phyloP scores from a whole-genome alignment of 2,329 filamentous ascomycete species.

The Fusarium albosuccineum region DNA sequence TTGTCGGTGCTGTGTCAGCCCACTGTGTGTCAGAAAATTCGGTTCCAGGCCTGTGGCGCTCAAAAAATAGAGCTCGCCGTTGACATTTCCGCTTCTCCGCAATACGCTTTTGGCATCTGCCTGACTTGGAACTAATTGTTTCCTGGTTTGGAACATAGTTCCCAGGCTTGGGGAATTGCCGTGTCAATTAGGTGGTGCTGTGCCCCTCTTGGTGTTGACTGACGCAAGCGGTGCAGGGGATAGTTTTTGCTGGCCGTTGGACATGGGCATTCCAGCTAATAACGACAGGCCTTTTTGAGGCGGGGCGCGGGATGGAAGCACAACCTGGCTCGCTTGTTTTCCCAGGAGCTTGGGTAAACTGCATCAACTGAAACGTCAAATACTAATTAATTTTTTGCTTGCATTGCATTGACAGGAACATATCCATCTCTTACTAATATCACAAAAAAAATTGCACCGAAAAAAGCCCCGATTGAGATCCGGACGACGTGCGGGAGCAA shows the following conservation, averaged over 20 bases:
- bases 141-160: neutral
- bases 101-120: neutral
- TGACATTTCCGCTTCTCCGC: slow-evolving; percentile 47
- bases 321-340: slow-evolving; percentile 17
- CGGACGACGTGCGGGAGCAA: neutral
- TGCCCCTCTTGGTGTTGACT: neutral
- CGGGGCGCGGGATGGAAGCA: slow-evolving; percentile 15
- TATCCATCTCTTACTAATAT: too few relatives aligned
- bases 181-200: slow-evolving; percentile 8
- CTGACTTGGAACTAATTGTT: neutral
- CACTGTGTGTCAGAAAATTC: slow-evolving; percentile 45
- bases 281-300: neutral
- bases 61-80: slow-evolving; percentile 16
- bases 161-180: neutral
- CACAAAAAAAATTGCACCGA: neutral
- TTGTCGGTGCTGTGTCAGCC: slow-evolving; percentile 36
- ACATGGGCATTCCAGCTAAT: neutral
- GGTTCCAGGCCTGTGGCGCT: slow-evolving; percentile 30
- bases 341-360: slow-evolving; percentile 24
- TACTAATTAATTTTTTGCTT: neutral
- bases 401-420: slow-evolving; percentile 2
- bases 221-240: slow-evolving; percentile 15
- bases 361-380: slow-evolving; percentile 12
- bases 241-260: too few relatives aligned
- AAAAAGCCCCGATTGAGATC: slow-evolving; percentile 16